Base-by-base conservation (phyloP, 352 stramenopile genomes). In the Phytopythium chamaehyphon region DNA sequence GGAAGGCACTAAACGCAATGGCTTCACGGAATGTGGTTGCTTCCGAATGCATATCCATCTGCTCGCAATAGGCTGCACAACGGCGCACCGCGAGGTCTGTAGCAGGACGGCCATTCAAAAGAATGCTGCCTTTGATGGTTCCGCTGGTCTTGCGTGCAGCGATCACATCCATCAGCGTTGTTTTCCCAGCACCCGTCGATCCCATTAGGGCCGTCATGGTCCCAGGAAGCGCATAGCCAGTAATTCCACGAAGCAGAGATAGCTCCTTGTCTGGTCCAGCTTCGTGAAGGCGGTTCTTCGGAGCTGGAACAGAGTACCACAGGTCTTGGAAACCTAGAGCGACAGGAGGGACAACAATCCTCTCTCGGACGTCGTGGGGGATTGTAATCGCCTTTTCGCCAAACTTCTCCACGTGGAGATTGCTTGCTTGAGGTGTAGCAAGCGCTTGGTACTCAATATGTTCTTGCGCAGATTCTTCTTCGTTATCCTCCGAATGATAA, bases 11-110 rank as follows among this genome's bases (percentile, higher is more conserved):
- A 54, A 98, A 98, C 2, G 68, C 62, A 31, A 98, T 77, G 6
- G 88, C 82, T 58, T 98, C 91, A 14, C 88, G 73, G 21, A 94
- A 90, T 0, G 90, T 98, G 12, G 83, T 68, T 1, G 88, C 60
- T 42, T 73, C 60, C 14, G 52, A 73, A n/a, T 73, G 64, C 6
- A 73, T 47, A 47, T 73, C 64, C 76, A 48, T 91, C 73, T 73
- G 64, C 23, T 69, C 64, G 24, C 71, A 82, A 51, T 82, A 82
- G 2, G 65, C 71, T 37, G 71, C 76, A 43, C 57, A 66, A 1
- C 71, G 69, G 21, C 65, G 66, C 57, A 79, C 76, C 24, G 61
- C 66, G 36, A 79, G 46, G 23, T 73, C 66, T n/a, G 52, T 66
- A 18, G 70, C 70, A 45, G 62, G 52, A 39, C 80, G 55, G 6